phyloP scores from a whole-genome alignment of 2,329 filamentous ascomycete species.

The Nannizziopsis arthrosporioides region DNA sequence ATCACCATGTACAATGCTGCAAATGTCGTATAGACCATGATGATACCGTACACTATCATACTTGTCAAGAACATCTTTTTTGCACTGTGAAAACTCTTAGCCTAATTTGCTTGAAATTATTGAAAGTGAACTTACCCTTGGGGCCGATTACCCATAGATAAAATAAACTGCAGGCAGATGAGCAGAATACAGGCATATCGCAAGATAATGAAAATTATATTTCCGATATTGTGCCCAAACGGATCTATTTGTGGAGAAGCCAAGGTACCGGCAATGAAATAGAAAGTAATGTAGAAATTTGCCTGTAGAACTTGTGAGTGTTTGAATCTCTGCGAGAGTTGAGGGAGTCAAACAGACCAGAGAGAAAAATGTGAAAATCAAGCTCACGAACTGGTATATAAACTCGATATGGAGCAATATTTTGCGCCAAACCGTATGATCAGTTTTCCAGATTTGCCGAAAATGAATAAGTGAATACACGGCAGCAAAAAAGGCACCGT shows the following conservation, averaged over 20 bases:
- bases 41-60: constrained; percentile 81
- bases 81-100: constrained; percentile 36
- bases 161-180: constrained; percentile 89
- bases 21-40: constrained; percentile 94
- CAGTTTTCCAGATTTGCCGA: constrained; percentile 81
- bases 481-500: constrained; percentile 95
- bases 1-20: constrained; percentile 80
- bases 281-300: constrained; percentile 98
- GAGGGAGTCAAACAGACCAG: constrained; percentile 39
- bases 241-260: constrained; percentile 70
- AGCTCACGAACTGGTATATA: constrained; percentile 81
- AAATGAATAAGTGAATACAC: constrained; percentile 96
- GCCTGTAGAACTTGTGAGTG: constrained; percentile 39
- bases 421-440: constrained; percentile 82
- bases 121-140: constrained; percentile 50
- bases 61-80: constrained; percentile 78
- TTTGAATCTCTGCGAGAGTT: background rate
- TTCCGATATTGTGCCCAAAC: constrained; percentile 76
- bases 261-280: constrained; percentile 88
- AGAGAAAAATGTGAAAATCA: constrained; percentile 95
- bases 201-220: constrained; percentile 73
- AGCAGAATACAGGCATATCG: constrained; percentile 76
- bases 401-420: constrained; percentile 89
- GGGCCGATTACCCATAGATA: constrained; percentile 89
- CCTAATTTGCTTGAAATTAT: background rate